A percentile compares a stretch with the other conserved stretches of the same genome.
These are phyloP conservation scores for Pseudocercospora pini-densiflorae DNA, from an alignment of 2,329 filamentous ascomycete genomes.

Conservation along the genomic window DNA sequence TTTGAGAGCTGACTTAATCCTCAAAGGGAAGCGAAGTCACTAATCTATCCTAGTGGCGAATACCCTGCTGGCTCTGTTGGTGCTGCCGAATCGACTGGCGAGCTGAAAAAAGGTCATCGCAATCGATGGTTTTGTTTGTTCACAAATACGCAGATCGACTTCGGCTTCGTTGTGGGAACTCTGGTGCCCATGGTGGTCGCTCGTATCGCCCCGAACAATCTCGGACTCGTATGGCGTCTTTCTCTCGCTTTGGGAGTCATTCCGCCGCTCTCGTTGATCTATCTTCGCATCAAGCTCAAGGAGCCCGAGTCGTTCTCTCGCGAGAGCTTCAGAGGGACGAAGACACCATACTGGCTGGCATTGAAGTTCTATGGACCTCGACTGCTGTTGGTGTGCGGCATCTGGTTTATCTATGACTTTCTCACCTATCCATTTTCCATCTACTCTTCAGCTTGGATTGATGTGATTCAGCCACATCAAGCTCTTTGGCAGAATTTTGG, in stretches of 20 bases:
- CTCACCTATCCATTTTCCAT: slow-evolving; percentile 83
- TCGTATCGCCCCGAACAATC: slow-evolving; percentile 54
- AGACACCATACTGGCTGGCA: slow-evolving; percentile 57
- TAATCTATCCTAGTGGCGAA: slow-evolving; percentile 55
- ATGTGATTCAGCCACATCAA: slow-evolving; percentile 61
- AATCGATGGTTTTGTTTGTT: slow-evolving; percentile 78
- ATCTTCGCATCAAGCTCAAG: slow-evolving; percentile 72
- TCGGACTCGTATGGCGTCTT: slow-evolving; percentile 79
- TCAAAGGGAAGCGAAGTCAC: slow-evolving; percentile 27
- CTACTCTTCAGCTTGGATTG: slow-evolving; percentile 78
- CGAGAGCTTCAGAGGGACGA: slow-evolving; percentile 65
- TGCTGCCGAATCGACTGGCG: slow-evolving; percentile 80
- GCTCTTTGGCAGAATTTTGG: slow-evolving; percentile 79
- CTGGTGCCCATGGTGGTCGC: slow-evolving; percentile 71
- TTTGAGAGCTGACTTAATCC: neutral
- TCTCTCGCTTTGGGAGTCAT: slow-evolving; percentile 77
- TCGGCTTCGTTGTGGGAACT: slow-evolving; percentile 79
- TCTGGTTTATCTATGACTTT: slow-evolving; percentile 87
- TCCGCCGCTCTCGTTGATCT: slow-evolving; percentile 74
- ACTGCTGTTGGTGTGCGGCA: slow-evolving; percentile 69
- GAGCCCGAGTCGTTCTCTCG: slow-evolving; percentile 79
- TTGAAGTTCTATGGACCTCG: slow-evolving; percentile 74
- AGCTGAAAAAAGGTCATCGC: slow-evolving; percentile 78
- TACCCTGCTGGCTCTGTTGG: slow-evolving; percentile 85
- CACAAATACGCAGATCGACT: slow-evolving; percentile 86